phyloP scores from a whole-genome alignment of 1,284 basidiomycete genomes.

The Caloboletus inedulis region DNA sequence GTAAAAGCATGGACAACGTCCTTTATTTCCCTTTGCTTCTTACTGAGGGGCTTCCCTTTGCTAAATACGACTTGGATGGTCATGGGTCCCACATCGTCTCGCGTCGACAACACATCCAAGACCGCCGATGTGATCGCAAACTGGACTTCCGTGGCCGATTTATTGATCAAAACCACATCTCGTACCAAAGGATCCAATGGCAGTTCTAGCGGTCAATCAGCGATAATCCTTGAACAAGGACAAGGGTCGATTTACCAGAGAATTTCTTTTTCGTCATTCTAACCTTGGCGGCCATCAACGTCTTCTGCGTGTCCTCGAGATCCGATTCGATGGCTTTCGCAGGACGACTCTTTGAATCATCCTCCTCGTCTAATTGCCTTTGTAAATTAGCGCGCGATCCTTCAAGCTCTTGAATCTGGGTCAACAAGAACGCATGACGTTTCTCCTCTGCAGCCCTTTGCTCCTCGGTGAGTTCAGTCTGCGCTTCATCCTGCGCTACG shows the following conservation, averaged over 20 bases:
- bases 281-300: constrained; percentile 5
- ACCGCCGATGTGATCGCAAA: constrained; percentile 10
- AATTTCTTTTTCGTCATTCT: constrained; percentile 26
- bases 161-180: constrained; percentile 6
- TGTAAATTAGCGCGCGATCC: not conserved
- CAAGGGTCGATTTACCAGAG: constrained; percentile 9
- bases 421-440: constrained; percentile 23
- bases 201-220: constrained; percentile 16
- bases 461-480: constrained; percentile 23
- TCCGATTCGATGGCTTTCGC: constrained; percentile 16
- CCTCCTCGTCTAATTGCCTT: constrained; percentile 3
- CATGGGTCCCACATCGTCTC: constrained; percentile 20
- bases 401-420: constrained; percentile 19
- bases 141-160: constrained; percentile 6
- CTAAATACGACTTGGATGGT: constrained; percentile 9
- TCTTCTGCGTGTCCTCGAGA: constrained; percentile 19
- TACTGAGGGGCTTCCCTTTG: not conserved
- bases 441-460: constrained; percentile 27
- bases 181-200: not conserved
- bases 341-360: not conserved
- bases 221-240: not conserved
- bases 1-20: constrained; percentile 9
- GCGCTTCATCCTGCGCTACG: constrained; percentile 20
- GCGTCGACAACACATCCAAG: constrained; percentile 12
- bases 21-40: not conserved